Evolutionary conservation across 176 grass and related monocot species (phyloP), one percentile per base, ranked within the genome.

Genomic region (bread wheat (Triticum aestivum)): DNA sequence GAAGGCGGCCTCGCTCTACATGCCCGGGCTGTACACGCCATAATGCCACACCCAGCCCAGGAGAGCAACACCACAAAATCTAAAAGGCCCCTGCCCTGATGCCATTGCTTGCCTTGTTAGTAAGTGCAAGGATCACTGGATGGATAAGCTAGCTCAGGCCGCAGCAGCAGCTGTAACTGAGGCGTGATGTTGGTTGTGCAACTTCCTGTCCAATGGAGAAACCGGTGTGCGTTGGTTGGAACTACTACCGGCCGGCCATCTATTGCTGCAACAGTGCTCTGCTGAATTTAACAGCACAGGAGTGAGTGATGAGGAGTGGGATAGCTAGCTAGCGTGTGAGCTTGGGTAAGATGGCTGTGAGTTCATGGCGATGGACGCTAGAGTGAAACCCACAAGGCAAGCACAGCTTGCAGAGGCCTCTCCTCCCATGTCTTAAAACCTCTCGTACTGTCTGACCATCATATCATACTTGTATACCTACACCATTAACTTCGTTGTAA

Each of bases 391-490:
- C 66, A 87, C 81, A 80, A 87, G 85, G 76, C 29, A 87, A 87
- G 61, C 73, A 52, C 49, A 87, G 69, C 44, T 51, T 5, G 73
- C 73, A 75, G 73, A 79, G 74, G 54, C 54, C 33, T 26, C 69
- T 45, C 49, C 4, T 80, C 70, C 82, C 86, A 51, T 85, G 82
- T 49, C 86, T 85, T 88, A 77, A 87, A 85, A 65, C 35, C 54
- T 63, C 69, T n/a, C 81, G 89, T 91, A 88, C 85, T 45, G 9
- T 85, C 84, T 91, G 88, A 88, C 77, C 71, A 69, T 89, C 92
- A 91, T 83, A 69, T 89, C 92, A 91, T 83, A 90, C 82, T 79
- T 86, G 73, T 88, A 91, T 86, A 91, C 89, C 89, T 86, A 88
- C 81, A 86, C 86, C 89, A 93, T 93, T 91, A 88, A 93, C 79